A percentile compares a stretch with the other conserved stretches of the same genome.
Conservation (phyloP, 108 stramenopile genomes). For the Cyclotella atomus region DNA sequence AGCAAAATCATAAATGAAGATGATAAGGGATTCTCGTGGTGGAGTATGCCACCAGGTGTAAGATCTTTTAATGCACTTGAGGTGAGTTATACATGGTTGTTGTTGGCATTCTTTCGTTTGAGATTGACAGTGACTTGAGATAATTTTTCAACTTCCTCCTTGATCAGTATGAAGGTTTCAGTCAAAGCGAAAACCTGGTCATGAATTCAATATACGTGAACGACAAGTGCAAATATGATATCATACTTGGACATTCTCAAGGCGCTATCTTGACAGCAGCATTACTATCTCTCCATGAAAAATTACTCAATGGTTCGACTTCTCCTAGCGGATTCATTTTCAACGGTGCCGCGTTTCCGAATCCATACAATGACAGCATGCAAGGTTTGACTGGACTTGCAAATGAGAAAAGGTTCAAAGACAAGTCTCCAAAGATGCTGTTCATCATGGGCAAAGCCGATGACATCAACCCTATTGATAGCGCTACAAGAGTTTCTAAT, state of each 20-base stretch:
- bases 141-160: neutral
- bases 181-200: conserved; percentile 51
- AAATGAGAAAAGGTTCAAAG: conserved; percentile 2
- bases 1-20: neutral
- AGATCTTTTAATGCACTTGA: conserved; percentile 79
- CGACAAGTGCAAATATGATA: conserved; percentile 54
- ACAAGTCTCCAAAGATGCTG: conserved; percentile 32
- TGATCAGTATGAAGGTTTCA: conserved; percentile 65
- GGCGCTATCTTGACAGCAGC: conserved; percentile 78
- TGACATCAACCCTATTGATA: conserved; percentile 70
- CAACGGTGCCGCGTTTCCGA: conserved; percentile 82
- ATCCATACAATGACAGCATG: conserved; percentile 53
- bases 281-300: conserved; percentile 51
- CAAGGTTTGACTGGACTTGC: conserved; percentile 5
- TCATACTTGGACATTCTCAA: conserved; percentile 82
- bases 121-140: neutral
- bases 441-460: conserved; percentile 73
- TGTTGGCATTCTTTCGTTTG: neutral
- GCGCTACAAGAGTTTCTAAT: conserved; percentile 60
- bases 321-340: conserved; percentile 59
- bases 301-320: neutral
- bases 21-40: conserved; percentile 73
- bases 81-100: conserved; percentile 5
- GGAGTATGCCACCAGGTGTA: conserved; percentile 74
- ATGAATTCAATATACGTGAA: conserved; percentile 40